Evolutionary conservation across 305 asterid species (phyloP).

Genomic region (Solanum chacoense): DNA sequence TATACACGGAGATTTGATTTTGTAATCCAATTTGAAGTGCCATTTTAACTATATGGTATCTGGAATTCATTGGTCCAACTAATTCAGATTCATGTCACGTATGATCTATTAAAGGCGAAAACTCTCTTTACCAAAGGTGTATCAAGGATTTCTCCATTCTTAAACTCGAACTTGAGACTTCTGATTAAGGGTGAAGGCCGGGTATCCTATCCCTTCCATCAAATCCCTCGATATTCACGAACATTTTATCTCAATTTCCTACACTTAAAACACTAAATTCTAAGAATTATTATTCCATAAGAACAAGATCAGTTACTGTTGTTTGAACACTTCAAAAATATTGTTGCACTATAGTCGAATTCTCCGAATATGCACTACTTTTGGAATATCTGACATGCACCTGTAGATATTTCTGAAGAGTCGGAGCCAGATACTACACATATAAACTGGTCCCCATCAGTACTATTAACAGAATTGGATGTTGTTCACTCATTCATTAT

Average conservation of each 20-base stretch:
- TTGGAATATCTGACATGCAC: neutral
- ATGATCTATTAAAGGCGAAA: neutral
- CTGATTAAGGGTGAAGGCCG: neutral
- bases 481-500: neutral
- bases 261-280: neutral
- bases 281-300: neutral
- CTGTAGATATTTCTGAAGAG: neutral
- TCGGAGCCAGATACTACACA: neutral
- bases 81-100: neutral
- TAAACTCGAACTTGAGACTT: neutral
- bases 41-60: neutral
- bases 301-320: neutral
- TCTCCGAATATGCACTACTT: neutral
- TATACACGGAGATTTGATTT: neutral
- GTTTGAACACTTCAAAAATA: neutral
- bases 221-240: neutral
- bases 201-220: neutral
- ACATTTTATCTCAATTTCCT: neutral
- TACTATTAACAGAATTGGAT: too few species aligned
- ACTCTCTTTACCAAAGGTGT: neutral
- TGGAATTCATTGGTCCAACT: neutral
- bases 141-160: neutral
- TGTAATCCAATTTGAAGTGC: neutral
- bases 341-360: neutral
- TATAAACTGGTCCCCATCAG: neutral